Evolutionary conservation across 2,329 filamentous ascomycete genomes (phyloP), one percentile per base, ranked within the genome.

Genomic region (Colletotrichum liriopes): DNA sequence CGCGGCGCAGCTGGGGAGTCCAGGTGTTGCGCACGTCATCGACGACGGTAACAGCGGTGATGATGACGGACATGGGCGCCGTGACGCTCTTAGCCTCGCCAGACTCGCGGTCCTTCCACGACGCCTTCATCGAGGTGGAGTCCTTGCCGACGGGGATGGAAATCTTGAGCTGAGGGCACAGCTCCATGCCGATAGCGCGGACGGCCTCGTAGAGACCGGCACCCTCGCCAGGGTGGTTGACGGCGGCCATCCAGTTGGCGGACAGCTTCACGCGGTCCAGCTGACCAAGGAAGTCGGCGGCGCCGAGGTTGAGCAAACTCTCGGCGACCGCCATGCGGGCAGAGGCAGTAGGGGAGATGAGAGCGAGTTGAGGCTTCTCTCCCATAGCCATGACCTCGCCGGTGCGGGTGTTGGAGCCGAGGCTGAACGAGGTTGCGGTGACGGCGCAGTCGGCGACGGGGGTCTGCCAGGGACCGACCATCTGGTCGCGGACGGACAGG

Each of bases 211-310:
- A 98, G 41, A 98, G 88, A 20, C 93, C 94, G 49, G 96, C 95
- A 51, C 94, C 95, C 82, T 99, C 96, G 58, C 96, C 96, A 29
- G 94, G 92, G 81, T 98, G 95, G 79, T 92, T 95, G 73, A 95
- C 94, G n/a, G 96, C 96, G 3, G 95, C 95, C 96, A 98, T 98
- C 96, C 96, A 99, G 84, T 99, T 98, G 61, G 96, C 96, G 3
- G 95, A 98, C 12, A 98, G 89, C 80, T 96, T 93, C 73, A 98
- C 92, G 54, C 94, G 91, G 72, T 89, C 89, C 63, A 98, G 85
- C 66, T 93, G 91, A 56, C 93, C 93, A 67, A 92, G 88, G 71
- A 90, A 86, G 72, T 90, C 87, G 39, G 88, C 94, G 67, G 96
- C 96, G 47, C 94, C 95, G 71, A 99, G 87, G 82, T 99, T 99